A percentile compares a stretch with the other conserved stretches of the same genome.
Conservation (phyloP, 2,329 filamentous ascomycete species). For the Diaporthe vexans region DNA sequence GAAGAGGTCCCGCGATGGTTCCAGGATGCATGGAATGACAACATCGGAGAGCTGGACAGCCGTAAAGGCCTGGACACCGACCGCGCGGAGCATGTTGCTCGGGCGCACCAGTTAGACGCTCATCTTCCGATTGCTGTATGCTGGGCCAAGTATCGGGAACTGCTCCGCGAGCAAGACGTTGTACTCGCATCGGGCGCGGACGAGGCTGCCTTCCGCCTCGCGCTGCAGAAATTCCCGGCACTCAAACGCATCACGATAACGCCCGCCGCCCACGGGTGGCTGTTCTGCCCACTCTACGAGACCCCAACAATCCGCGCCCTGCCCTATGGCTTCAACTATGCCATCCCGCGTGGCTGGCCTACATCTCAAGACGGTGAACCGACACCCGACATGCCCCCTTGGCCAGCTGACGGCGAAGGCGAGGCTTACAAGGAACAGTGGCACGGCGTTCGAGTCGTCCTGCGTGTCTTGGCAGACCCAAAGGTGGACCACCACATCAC, state of each 20-base stretch:
- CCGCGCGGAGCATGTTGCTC: slow-evolving; percentile 20
- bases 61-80: slow-evolving; percentile 3
- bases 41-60: neutral
- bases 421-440: slow-evolving; percentile 46
- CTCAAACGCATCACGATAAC: slow-evolving; percentile 56
- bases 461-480: slow-evolving; percentile 46
- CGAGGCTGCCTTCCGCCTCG: slow-evolving; percentile 38
- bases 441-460: slow-evolving; percentile 51
- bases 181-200: slow-evolving; percentile 45
- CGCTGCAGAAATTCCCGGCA: slow-evolving; percentile 53
- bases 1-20: slow-evolving; percentile 6
- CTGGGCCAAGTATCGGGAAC: slow-evolving; percentile 50
- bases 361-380: neutral
- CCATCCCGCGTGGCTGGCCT: slow-evolving; percentile 52
- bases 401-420: neutral
- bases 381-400: neutral
- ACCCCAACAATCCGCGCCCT: slow-evolving; percentile 59
- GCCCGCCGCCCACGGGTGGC: slow-evolving; percentile 54
- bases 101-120: slow-evolving; percentile 17
- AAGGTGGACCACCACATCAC: slow-evolving; percentile 46
- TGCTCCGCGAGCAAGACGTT: slow-evolving; percentile 51
- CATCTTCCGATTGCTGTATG: slow-evolving; percentile 30
- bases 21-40: neutral
- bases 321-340: slow-evolving; percentile 56
- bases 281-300: slow-evolving; percentile 54